These are phyloP conservation scores for Gloeopeniophorella convolvens DNA, from an alignment of 768 basidiomycete genomes.

Conservation along the genomic window DNA sequence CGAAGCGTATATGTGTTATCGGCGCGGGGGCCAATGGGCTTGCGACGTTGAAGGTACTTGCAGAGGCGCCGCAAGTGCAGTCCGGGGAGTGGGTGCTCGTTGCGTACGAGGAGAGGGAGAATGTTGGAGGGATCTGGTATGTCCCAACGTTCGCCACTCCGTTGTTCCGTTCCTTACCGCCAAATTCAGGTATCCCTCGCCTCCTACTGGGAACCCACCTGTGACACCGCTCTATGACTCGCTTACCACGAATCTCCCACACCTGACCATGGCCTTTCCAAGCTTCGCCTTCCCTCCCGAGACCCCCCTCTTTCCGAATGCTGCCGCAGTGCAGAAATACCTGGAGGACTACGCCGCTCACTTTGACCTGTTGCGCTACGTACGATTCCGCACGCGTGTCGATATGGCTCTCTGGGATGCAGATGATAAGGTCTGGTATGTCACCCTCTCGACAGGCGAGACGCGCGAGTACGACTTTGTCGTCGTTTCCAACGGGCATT, in stretches of 20 bases:
- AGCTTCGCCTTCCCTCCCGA: conserved; percentile 62
- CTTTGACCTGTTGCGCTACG: conserved; percentile 54
- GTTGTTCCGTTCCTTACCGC: neutral
- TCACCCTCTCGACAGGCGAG: conserved; percentile 36
- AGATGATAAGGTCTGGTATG: conserved; percentile 37
- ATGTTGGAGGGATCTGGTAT: conserved; percentile 76
- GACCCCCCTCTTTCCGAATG: conserved; percentile 63
- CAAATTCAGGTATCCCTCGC: conserved; percentile 45
- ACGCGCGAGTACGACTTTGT: conserved; percentile 50
- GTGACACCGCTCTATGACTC: conserved; percentile 71
- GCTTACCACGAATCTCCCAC: conserved; percentile 75
- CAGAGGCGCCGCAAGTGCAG: conserved; percentile 52
- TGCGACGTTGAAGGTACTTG: conserved; percentile 57
- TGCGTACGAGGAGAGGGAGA: conserved; percentile 57
- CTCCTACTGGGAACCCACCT: conserved; percentile 45
- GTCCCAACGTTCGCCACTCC: neutral
- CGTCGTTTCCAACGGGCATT: conserved; percentile 73
- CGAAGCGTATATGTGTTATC: conserved; percentile 54
- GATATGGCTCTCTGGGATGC: conserved; percentile 35
- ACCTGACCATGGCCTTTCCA: conserved; percentile 67
- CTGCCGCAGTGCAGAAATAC: conserved; percentile 59
- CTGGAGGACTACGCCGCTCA: conserved; percentile 56
- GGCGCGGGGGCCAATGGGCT: conserved; percentile 76
- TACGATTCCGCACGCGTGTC: conserved; percentile 59
- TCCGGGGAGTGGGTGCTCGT: conserved; percentile 54